Evolutionary conservation across 2,329 filamentous ascomycete species (phyloP).

Genomic region (Mollisiaceae sp.): DNA sequence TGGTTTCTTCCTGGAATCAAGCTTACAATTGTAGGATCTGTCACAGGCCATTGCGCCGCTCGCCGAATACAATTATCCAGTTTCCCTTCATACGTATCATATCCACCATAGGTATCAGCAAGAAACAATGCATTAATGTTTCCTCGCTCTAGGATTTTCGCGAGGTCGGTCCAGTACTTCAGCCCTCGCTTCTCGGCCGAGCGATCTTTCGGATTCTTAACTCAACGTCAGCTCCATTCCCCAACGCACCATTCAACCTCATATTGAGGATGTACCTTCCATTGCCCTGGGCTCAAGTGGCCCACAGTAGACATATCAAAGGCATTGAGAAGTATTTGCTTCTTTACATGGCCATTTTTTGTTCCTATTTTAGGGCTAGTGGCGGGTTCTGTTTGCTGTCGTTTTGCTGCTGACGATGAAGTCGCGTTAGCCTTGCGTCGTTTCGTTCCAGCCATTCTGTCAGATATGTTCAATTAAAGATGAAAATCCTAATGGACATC

Average conservation of each 20-base stretch:
- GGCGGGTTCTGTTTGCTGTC: background rate
- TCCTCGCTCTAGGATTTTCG: slow-evolving; percentile 64
- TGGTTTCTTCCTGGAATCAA: too few relatives aligned
- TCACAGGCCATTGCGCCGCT: slow-evolving; percentile 73
- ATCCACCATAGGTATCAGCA: slow-evolving; percentile 63
- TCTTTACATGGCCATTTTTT: background rate
- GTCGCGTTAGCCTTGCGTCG: background rate
- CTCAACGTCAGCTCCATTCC: background rate
- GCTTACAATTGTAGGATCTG: slow-evolving; percentile 66
- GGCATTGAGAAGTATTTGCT: slow-evolving; percentile 11
- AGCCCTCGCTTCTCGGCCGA: slow-evolving; percentile 65
- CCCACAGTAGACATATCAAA: slow-evolving; percentile 11
- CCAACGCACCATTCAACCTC: background rate
- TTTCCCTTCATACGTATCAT: slow-evolving; percentile 67
- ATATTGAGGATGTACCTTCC: slow-evolving; percentile 4
- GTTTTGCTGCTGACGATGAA: background rate
- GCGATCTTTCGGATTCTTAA: slow-evolving; percentile 62
- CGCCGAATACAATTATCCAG: slow-evolving; percentile 64
- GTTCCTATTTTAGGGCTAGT: background rate
- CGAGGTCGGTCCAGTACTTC: slow-evolving; percentile 67
- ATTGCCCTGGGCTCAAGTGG: slow-evolving; percentile 11
- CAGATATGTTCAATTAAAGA: background rate
- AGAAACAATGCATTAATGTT: slow-evolving; percentile 69
- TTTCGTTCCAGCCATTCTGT: slow-evolving; percentile 9
- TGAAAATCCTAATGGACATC: background rate